phyloP scores from a whole-genome alignment of 208 protist genomes.

The Strigomonas culicis region DNA sequence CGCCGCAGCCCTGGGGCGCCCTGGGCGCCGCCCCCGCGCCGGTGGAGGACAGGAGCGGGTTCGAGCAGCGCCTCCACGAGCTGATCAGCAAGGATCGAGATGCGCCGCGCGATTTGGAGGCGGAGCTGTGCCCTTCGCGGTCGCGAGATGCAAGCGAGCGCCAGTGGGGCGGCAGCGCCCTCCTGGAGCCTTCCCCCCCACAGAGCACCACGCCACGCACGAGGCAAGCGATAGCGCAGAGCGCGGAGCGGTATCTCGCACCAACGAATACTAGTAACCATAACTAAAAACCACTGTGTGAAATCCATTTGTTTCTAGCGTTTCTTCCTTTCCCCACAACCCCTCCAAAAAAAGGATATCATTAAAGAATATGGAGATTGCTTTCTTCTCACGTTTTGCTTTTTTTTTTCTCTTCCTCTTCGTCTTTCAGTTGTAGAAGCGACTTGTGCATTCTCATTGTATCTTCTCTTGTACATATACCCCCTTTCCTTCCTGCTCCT shows the following conservation, averaged over 20 bases:
- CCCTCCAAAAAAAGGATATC: not conserved
- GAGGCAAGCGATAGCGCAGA: not conserved
- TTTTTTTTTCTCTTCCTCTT: not conserved
- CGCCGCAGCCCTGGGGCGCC: not conserved
- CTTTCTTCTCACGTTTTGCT: not conserved
- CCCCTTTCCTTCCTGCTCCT: no score
- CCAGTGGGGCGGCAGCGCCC: not conserved
- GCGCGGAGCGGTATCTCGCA: no score
- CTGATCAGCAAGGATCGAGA: constrained; percentile 1
- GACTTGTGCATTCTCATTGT: not conserved
- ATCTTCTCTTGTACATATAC: constrained; percentile 8
- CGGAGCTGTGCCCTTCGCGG: no score
- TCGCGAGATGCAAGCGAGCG: not conserved
- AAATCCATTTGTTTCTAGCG: not conserved
- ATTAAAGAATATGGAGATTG: not conserved
- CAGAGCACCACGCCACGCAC: not conserved
- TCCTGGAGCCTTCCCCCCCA: not conserved
- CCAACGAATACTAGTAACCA: no score
- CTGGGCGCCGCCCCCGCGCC: not conserved
- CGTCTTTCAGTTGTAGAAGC: not conserved
- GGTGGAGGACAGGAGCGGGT: constrained; percentile 1
- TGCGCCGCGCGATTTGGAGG: not conserved
- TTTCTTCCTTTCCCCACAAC: not conserved
- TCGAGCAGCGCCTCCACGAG: constrained; percentile 2
- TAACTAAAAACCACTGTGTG: no score